Base-by-base conservation (phyloP, 2,329 filamentous ascomycete genomes). In the Cladosporium sp. region DNA sequence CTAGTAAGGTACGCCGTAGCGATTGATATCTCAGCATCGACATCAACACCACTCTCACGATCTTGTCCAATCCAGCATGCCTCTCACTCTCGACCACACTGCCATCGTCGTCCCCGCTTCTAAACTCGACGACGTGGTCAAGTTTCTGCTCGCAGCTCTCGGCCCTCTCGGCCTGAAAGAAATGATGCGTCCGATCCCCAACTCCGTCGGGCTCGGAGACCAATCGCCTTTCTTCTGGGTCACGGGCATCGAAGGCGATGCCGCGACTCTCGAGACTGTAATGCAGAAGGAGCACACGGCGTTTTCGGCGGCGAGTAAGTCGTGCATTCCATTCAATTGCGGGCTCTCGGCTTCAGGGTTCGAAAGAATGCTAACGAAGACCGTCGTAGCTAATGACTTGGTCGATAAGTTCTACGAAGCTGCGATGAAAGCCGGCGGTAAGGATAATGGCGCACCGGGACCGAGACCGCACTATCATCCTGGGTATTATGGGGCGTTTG, bases 401-500 rank as follows among this genome's bases (percentile, higher is more conserved):
- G 57, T 61, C 8, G 51, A 61, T 17, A 37, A 43, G 22, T 61
- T 58, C 40, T 49, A 61, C 37, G 57, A 54, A 37, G 58, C 51
- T 11, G 60, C 60, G 3, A 47, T 61, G 14, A 57, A 52, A 30
- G 60, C 60, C 0, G 60, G 60, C 1, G 60, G 60, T 12, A 55
- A 59, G 51, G 60, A 61, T n/a, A 61, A 61, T 45, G 60, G 60
- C 34, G 51, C 43, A 7, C 60, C 60, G 1, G 60, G 60, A n/a
- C 51, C 47, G 20, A 51, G 60, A 37, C 42, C 40, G 42, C 34
- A 59, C 34, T 61, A 59, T 19, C 51, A 55, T n/a, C 51, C 56
- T 36, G 60, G 52, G n/a, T 61, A 61, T 22, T 61, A 61, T 54
- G 60, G 51, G 1, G 60, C 60, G 19, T 61, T 59, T 20, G 60